Conservation (phyloP, 768 basidiomycete species). For the Lactarius deliciosus region DNA sequence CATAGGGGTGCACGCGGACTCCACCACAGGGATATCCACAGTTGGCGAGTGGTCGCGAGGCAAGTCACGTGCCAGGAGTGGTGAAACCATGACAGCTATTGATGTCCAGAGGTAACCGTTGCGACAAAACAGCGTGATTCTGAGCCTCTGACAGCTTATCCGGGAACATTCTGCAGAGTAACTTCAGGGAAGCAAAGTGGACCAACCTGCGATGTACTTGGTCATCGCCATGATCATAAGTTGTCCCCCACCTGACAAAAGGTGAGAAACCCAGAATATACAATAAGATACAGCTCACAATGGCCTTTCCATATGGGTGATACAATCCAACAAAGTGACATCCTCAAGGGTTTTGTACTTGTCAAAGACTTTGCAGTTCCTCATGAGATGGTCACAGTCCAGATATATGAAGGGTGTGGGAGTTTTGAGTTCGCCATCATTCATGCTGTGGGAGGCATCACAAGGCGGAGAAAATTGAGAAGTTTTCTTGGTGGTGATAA, state of each 20-base stretch:
- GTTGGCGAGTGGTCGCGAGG: too few relatives aligned
- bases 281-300: too few relatives aligned
- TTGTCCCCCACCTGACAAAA: not conserved
- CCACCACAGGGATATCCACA: too few relatives aligned
- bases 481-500: not conserved
- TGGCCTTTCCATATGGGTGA: not conserved
- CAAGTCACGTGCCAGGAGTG: too few relatives aligned
- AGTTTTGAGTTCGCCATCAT: not conserved
- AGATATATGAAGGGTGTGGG: not conserved
- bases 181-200: not conserved
- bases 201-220: not conserved
- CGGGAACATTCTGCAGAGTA: not conserved
- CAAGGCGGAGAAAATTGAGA: not conserved
- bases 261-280: not conserved
- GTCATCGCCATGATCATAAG: not conserved
- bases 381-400: conserved; percentile 7
- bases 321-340: not conserved
- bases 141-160: not conserved
- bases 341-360: not conserved
- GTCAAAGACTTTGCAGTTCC: not conserved
- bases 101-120: not conserved
- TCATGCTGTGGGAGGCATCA: not conserved
- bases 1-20: too few relatives aligned
- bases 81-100: not conserved
- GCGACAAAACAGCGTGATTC: not conserved